Evolutionary conservation across 331 rosid species (phyloP), one percentile per base, ranked within the genome.

Genomic region (Quercus tomentella): DNA sequence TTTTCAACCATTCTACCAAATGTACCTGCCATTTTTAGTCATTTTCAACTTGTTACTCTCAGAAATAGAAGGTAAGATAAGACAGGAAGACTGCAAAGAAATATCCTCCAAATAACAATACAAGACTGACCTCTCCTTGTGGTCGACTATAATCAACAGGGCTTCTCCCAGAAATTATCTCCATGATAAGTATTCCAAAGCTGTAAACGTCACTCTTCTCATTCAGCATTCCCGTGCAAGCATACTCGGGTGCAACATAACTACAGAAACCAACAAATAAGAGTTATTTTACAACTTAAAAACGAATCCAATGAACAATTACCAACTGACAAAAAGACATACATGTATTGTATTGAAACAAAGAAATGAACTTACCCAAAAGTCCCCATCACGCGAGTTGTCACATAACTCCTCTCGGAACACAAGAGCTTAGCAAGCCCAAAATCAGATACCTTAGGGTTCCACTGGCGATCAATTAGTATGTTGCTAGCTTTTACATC

Each of bases 341-440:
- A 21, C 43, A 58, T 18, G 28, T 7, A 31, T 26, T 43, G 21
- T 0, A 76, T 45, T 45, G 54, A 81, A 67, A 70, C 66, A 69
- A 56, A 49, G 37, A 75, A 72, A 74, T 72, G 81, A 60, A 91
- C 99, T 90, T 77, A 93, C 99, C 99, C 99, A 84, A 96, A 96
- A 43, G 99, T 96, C 22, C 99, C 99, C 99, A 96, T 91, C 74
- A 96, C 99, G 25, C 99, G 93, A 77, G 99, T 96, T 5, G 99
- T 91, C 88, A 96, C 98, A 70, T 90, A 93, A 79, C 99, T 96
- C 15, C 84, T 88, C 49, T 91, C 99, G 1, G 98, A 87, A 83
- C 92, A 82, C 68, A 96, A 73, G 79, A 96, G 99, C 87, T 96
- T 96, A 63, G 98, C 98, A 45, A 96, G 98, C 79, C 99, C 99